Percentiles rank a stretch among this genome's conserved stretches.
Evolutionary conservation across 495 filamentous ascomycete species (phyloP).

Genomic region (Daldinia grandis): DNA sequence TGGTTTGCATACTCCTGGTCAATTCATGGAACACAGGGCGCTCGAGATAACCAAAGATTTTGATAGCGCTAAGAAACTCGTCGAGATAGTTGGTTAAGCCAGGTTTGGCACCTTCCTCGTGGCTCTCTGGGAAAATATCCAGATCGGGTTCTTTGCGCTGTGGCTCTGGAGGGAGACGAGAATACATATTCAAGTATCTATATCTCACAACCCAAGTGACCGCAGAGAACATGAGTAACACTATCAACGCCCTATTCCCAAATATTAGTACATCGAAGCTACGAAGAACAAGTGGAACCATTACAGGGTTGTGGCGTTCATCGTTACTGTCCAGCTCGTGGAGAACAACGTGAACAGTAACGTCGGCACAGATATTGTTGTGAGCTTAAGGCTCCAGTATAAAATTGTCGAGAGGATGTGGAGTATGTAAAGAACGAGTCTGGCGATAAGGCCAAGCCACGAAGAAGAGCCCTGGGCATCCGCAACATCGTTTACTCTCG

Average conservation of each 20-base stretch:
- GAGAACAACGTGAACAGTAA: constrained; percentile 93
- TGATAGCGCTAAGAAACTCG: constrained; percentile 98
- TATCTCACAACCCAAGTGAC: constrained; percentile 94
- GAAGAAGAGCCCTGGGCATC: constrained; percentile 51
- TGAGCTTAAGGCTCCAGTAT: constrained; percentile 84
- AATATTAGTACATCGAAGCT: constrained; percentile 28
- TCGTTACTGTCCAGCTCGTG: constrained; percentile 94
- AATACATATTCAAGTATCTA: constrained; percentile 94
- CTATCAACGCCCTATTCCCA: constrained; percentile 72
- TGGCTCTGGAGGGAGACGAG: constrained; percentile 88
- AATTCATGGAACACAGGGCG: constrained; percentile 97
- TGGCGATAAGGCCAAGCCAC: constrained; percentile 59
- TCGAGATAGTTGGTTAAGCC: constrained; percentile 95
- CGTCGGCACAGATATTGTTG: constrained; percentile 87
- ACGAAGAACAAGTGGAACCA: constrained; percentile 30
- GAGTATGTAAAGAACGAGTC: constrained; percentile 62
- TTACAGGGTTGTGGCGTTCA: constrained; percentile 97
- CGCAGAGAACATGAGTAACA: constrained; percentile 77
- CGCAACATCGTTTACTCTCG: constrained; percentile 50
- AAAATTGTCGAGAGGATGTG: constrained; percentile 76
- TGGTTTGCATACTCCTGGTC: constrained; percentile 96
- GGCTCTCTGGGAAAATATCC: constrained; percentile 91
- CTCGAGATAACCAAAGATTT: constrained; percentile 97
- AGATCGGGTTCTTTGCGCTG: constrained; percentile 95
- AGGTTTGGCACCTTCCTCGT: constrained; percentile 88